A percentile compares a stretch with the other conserved stretches of the same genome.
phyloP scores from a whole-genome alignment of 495 filamentous ascomycete genomes.

The Poronia punctata region DNA sequence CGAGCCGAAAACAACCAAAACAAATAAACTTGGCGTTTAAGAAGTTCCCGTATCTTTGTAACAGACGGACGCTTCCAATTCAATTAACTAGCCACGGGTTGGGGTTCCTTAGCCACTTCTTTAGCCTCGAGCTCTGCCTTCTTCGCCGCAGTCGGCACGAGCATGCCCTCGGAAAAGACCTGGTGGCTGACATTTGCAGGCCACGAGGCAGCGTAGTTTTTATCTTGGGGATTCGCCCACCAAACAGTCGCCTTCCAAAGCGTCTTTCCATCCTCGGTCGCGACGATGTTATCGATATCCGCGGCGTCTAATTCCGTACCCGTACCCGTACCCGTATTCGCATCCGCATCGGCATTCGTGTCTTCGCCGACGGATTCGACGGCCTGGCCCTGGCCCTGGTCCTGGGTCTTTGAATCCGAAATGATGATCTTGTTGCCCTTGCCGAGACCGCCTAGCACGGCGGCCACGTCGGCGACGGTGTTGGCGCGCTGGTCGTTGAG shows the following conservation, averaged over 20 bases:
- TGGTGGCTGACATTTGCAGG: constrained; percentile 57
- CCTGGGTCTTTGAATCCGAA: no score
- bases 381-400: constrained; percentile 18
- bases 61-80: no score
- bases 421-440: constrained; percentile 40
- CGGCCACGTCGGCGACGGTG: constrained; percentile 76
- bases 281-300: no score
- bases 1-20: no score
- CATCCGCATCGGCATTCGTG: constrained; percentile 10
- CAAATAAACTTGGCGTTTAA: no score
- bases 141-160: not conserved
- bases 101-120: constrained; percentile 4
- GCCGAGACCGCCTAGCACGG: constrained; percentile 53
- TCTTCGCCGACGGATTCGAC: constrained; percentile 28
- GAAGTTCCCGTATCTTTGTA: no score
- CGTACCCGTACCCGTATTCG: constrained; percentile 9
- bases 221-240: constrained; percentile 64
- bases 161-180: constrained; percentile 4
- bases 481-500: constrained; percentile 90
- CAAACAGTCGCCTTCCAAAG: constrained; percentile 44
- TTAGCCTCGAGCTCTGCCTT: not conserved
- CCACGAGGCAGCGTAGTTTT: constrained; percentile 62
- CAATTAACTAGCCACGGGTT: no score
- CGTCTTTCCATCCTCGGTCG: constrained; percentile 9
- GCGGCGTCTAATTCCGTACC: no score